Conservation (phyloP, 768 basidiomycete genomes). For the Boletellus ananas region DNA sequence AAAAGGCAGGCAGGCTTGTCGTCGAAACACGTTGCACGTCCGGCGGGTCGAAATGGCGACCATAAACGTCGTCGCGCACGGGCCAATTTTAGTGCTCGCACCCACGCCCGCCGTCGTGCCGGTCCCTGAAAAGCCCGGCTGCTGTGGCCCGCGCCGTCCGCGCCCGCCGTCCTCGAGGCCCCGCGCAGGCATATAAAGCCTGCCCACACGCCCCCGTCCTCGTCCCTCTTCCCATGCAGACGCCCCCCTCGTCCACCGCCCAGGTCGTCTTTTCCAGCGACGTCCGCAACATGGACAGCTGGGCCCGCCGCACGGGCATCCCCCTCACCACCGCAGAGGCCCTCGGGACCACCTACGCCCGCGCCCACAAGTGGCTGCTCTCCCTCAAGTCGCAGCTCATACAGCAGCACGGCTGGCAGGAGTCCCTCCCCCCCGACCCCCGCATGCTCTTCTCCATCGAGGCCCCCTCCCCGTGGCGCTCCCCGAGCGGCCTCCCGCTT, state of each 20-base stretch:
- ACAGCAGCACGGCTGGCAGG: slow-evolving; percentile 67
- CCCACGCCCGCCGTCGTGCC: slow-evolving; percentile 29
- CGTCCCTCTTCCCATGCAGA: slow-evolving; percentile 25
- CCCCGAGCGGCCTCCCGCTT: slow-evolving; percentile 69
- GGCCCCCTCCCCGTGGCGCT: slow-evolving; percentile 74
- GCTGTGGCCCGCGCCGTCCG: no score
- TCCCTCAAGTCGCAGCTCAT: slow-evolving; percentile 60
- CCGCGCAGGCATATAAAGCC: slow-evolving; percentile 1
- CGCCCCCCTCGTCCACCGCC: slow-evolving; percentile 38
- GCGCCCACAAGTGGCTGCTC: slow-evolving; percentile 73
- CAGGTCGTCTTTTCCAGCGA: slow-evolving; percentile 77
- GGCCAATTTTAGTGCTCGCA: slow-evolving; percentile 46
- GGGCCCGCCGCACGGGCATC: slow-evolving; percentile 75
- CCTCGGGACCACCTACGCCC: slow-evolving; percentile 74
- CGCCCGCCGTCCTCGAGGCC: no score
- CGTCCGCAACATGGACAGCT: slow-evolving; percentile 78
- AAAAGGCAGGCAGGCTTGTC: slow-evolving; percentile 40
- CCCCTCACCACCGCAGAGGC: slow-evolving; percentile 82
- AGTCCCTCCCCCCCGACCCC: slow-evolving; percentile 52
- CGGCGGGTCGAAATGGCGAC: slow-evolving; percentile 54
- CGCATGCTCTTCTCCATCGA: slow-evolving; percentile 80
- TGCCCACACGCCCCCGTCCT: slow-evolving; percentile 22
- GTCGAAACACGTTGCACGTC: slow-evolving; percentile 77
- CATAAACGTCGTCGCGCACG: slow-evolving; percentile 51
- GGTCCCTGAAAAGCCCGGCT: no score